phyloP scores from a whole-genome alignment of 2,329 filamentous ascomycete genomes.

The Macrophomina tecta region DNA sequence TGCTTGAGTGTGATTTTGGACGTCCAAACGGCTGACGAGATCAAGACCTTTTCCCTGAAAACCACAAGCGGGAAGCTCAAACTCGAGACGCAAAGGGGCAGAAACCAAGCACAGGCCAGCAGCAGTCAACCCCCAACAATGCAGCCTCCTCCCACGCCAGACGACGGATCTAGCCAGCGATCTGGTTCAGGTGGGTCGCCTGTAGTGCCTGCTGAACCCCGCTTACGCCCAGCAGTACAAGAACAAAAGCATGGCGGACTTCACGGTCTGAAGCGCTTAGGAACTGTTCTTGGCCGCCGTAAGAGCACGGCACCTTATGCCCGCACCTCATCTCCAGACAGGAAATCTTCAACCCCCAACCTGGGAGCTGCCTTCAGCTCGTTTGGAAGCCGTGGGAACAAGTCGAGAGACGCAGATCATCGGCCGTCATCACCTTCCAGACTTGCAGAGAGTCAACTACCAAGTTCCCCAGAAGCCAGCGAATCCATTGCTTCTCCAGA shows the following conservation, averaged over 20 bases:
- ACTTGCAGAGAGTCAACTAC: constrained; percentile 40
- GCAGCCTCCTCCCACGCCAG: constrained; percentile 44
- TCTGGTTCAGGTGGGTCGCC: constrained; percentile 53
- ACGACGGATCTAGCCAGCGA: constrained; percentile 62
- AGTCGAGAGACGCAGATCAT: constrained; percentile 66
- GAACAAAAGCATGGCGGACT: constrained; percentile 45
- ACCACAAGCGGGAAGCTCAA: constrained; percentile 46
- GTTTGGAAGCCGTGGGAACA: constrained; percentile 63
- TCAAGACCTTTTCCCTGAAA: constrained; percentile 70
- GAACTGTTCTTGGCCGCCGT: constrained; percentile 47
- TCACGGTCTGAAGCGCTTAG: constrained; percentile 45
- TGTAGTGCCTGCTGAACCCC: constrained; percentile 19
- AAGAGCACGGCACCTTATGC: constrained; percentile 43
- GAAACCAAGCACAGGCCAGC: constrained; percentile 23
- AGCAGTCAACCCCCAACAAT: constrained; percentile 17
- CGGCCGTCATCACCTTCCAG: constrained; percentile 43
- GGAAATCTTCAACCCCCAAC: constrained; percentile 60
- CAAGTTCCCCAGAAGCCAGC: constrained; percentile 39
- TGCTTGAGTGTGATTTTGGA: constrained; percentile 84
- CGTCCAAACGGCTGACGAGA: constrained; percentile 84
- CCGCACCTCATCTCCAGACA: constrained; percentile 51
- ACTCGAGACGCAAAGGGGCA: constrained; percentile 42
- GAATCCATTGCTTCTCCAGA: constrained; percentile 16
- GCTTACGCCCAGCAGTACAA: constrained; percentile 34
- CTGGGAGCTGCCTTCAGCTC: constrained; percentile 64